These are phyloP conservation scores for Rhizopogon sp. DNA, from an alignment of 768 basidiomycete genomes.

Conservation along the genomic window DNA sequence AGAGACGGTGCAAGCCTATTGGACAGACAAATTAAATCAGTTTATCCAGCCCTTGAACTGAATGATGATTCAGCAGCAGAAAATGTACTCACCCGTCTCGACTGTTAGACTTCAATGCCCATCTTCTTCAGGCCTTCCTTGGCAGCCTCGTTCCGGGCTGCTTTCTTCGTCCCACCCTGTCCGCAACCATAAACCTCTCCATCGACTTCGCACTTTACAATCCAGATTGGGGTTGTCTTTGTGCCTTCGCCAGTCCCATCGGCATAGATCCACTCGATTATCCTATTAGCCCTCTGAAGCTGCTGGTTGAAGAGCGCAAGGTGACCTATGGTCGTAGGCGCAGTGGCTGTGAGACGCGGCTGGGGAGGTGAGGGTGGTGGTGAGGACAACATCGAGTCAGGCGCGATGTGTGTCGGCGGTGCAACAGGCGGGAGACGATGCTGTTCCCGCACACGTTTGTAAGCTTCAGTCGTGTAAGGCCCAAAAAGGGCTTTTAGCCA, in stretches of 20 bases:
- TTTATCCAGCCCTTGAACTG: constrained; percentile 15
- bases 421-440: constrained; percentile 55
- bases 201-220: constrained; percentile 58
- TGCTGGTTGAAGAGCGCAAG: constrained; percentile 79
- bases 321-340: constrained; percentile 46
- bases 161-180: constrained; percentile 71
- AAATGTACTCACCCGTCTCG: constrained; percentile 1
- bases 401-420: constrained; percentile 8
- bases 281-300: constrained; percentile 50
- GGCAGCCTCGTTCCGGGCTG: constrained; percentile 77
- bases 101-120: constrained; percentile 42
- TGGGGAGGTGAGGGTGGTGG: constrained; percentile 10
- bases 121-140: constrained; percentile 62
- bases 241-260: constrained; percentile 42
- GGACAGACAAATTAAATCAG: not conserved
- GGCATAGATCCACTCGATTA: constrained; percentile 70
- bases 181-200: constrained; percentile 58
- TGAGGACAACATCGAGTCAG: not conserved
- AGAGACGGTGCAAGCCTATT: constrained; percentile 42
- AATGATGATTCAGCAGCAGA: constrained; percentile 1
- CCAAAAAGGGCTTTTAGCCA: constrained; percentile 64
- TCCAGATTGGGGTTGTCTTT: constrained; percentile 75
- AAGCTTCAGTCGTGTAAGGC: constrained; percentile 61
- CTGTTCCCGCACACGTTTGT: constrained; percentile 56
- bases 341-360: constrained; percentile 10